Percentiles rank a stretch among this genome's conserved stretches.
Conservation (phyloP, 495 filamentous ascomycete genomes). For the Cryomyces minteri region DNA sequence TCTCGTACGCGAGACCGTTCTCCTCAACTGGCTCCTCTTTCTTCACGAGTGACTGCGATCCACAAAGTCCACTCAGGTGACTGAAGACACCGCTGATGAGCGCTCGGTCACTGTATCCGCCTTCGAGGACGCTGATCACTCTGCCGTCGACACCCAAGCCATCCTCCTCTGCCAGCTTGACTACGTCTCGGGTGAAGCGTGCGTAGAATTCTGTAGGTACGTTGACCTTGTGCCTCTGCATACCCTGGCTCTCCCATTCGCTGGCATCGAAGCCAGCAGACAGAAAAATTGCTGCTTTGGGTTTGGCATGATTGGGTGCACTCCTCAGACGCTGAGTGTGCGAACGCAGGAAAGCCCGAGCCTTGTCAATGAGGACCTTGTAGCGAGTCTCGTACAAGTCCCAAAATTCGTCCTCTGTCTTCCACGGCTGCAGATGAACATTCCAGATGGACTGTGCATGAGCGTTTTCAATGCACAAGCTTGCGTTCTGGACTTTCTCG, state of each 20-base stretch:
- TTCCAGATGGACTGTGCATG: slow-evolving; percentile 93
- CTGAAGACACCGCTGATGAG: slow-evolving; percentile 73
- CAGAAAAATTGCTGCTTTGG: slow-evolving; percentile 78
- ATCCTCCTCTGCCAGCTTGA: slow-evolving; percentile 64
- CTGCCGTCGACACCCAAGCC: slow-evolving; percentile 60
- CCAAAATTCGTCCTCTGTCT: slow-evolving; percentile 72
- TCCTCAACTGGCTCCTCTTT: not conserved
- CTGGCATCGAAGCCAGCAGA: slow-evolving; percentile 95
- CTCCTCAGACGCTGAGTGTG: slow-evolving; percentile 44
- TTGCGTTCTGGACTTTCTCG: slow-evolving; percentile 80
- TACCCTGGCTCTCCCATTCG: slow-evolving; percentile 74
- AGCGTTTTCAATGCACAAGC: slow-evolving; percentile 77
- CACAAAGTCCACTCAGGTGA: slow-evolving; percentile 64
- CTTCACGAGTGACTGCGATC: slow-evolving; percentile 21
- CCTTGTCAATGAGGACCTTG: slow-evolving; percentile 54
- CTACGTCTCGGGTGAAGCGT: slow-evolving; percentile 66
- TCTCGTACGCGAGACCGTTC: slow-evolving; percentile 32
- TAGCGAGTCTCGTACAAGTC: slow-evolving; percentile 64
- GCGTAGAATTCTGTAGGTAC: slow-evolving; percentile 96
- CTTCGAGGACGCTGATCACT: slow-evolving; percentile 83
- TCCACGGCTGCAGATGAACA: slow-evolving; percentile 81
- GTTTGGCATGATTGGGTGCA: slow-evolving; percentile 30
- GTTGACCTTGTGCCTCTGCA: slow-evolving; percentile 89
- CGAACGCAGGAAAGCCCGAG: slow-evolving; percentile 48
- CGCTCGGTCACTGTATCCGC: slow-evolving; percentile 86